phyloP scores from a whole-genome alignment of 1,284 basidiomycete genomes.

The Cronartium quercuum region DNA sequence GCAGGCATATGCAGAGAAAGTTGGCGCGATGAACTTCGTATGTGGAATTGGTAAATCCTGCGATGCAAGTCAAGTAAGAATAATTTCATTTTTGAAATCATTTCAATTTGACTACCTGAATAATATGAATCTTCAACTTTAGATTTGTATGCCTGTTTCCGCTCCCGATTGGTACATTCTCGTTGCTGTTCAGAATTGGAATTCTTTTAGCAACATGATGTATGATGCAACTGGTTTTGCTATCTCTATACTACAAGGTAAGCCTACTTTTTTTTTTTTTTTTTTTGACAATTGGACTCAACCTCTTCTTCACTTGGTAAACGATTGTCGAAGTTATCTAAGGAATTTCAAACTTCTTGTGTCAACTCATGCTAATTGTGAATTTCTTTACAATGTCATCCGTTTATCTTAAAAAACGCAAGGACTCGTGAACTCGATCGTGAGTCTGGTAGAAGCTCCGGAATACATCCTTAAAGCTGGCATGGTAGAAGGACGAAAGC shows the following conservation, averaged over 20 bases:
- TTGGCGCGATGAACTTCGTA: neutral
- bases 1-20: neutral
- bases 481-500: no score
- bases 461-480: neutral
- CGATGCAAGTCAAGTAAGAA: slow-evolving; percentile 12
- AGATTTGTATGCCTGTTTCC: slow-evolving; percentile 38
- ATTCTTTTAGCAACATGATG: slow-evolving; percentile 17
- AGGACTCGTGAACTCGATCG: neutral
- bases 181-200: slow-evolving; percentile 39
- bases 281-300: neutral
- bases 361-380: neutral
- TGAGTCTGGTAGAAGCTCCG: neutral
- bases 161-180: slow-evolving; percentile 37
- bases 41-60: slow-evolving; percentile 14
- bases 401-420: no score
- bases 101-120: neutral
- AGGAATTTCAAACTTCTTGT: neutral
- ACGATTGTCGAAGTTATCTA: neutral
- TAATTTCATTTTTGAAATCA: neutral
- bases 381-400: no score
- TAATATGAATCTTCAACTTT: neutral
- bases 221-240: slow-evolving; percentile 31
- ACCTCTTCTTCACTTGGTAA: neutral
- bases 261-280: neutral
- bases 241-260: slow-evolving; percentile 17